These are phyloP conservation scores for Cystobasidium tubakii DNA, from an alignment of 768 basidiomycete species.

Conservation along the genomic window DNA sequence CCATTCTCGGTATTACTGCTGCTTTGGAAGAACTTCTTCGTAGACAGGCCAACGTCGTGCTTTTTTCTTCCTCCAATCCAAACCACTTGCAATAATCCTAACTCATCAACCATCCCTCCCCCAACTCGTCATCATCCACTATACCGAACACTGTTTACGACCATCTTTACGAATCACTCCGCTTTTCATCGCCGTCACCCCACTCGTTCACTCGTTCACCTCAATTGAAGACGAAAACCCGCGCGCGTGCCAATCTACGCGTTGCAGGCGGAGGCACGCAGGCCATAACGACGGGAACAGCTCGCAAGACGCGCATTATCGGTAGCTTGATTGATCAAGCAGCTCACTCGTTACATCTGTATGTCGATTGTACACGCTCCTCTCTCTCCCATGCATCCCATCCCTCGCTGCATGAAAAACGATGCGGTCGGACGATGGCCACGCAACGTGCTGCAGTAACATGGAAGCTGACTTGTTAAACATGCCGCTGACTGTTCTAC, in stretches of 20 bases:
- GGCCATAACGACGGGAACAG: background rate
- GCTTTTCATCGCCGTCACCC: no score
- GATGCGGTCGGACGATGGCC: background rate
- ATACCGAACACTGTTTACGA: no score
- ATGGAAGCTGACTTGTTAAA: no score
- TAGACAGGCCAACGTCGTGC: no score
- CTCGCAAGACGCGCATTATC: no score
- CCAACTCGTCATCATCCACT: background rate
- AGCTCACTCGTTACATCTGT: no score
- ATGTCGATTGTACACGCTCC: background rate
- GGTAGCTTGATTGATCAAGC: no score
- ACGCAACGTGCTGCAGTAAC: no score
- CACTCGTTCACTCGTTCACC: no score
- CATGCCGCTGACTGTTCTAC: background rate
- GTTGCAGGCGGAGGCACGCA: background rate
- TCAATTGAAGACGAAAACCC: no score
- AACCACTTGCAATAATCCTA: background rate
- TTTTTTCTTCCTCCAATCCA: background rate
- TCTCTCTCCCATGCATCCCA: background rate
- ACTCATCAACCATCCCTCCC: background rate
- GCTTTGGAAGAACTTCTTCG: no score
- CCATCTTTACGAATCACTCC: no score
- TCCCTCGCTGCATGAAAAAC: background rate
- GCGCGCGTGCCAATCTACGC: background rate
- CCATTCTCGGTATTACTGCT: background rate